phyloP scores from a whole-genome alignment of 2,329 filamentous ascomycete genomes.

The Botryosphaeria dothidea region DNA sequence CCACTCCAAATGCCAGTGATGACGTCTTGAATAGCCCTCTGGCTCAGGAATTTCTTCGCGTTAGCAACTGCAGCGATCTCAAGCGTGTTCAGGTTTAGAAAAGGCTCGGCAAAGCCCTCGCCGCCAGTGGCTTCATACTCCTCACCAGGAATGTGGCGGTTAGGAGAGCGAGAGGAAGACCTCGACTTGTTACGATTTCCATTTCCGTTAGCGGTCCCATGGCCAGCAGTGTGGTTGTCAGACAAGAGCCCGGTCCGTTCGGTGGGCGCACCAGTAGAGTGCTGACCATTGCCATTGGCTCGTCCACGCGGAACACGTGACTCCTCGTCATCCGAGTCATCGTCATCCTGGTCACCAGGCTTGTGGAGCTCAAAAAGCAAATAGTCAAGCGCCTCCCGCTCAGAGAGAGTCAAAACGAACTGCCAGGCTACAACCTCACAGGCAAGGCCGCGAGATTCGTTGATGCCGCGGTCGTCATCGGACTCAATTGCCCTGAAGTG shows the following conservation, averaged over 20 bases:
- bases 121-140: slow-evolving; percentile 42
- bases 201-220: slow-evolving; percentile 41
- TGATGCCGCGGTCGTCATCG: slow-evolving; percentile 63
- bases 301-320: slow-evolving; percentile 7
- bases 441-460: slow-evolving; percentile 68
- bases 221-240: slow-evolving; percentile 3
- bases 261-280: slow-evolving; percentile 1
- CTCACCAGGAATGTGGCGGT: slow-evolving; percentile 23
- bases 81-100: slow-evolving; percentile 79
- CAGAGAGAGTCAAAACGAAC: slow-evolving; percentile 69
- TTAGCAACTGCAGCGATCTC: slow-evolving; percentile 81
- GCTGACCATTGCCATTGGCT: slow-evolving; percentile 5
- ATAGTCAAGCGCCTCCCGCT: slow-evolving; percentile 72
- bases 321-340: slow-evolving; percentile 24
- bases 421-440: slow-evolving; percentile 83
- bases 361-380: slow-evolving; percentile 71
- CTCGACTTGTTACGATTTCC: slow-evolving; percentile 32
- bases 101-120: slow-evolving; percentile 68
- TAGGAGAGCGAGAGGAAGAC: slow-evolving; percentile 37
- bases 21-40: slow-evolving; percentile 78
- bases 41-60: slow-evolving; percentile 82
- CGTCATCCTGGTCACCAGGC: slow-evolving; percentile 21
- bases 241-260: slow-evolving; percentile 20
- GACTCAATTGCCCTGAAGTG: slow-evolving; percentile 67
- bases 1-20: slow-evolving; percentile 84